phyloP scores from a whole-genome alignment of 192 early-diverging fungal genomes.

The Phycomyces blakesleeanus region DNA sequence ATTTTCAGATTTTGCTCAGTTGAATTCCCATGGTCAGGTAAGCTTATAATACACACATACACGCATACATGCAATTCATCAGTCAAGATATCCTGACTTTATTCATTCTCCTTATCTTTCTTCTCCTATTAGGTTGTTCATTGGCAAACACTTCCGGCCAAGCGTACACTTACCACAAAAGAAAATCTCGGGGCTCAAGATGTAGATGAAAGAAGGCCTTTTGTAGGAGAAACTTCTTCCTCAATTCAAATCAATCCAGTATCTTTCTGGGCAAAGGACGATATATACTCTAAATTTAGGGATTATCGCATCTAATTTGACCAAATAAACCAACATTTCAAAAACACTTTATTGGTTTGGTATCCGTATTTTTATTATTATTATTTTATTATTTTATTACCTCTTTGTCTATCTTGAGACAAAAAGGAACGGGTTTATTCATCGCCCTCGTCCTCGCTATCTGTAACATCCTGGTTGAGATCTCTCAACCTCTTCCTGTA shows the following conservation, averaged over 20 bases:
- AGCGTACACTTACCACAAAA: conserved; percentile 6
- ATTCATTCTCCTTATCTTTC: too few relatives aligned
- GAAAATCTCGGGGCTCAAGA: neutral
- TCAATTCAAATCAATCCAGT: conserved; percentile 1
- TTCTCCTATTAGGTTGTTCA: conserved; percentile 22
- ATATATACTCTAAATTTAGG: conserved; percentile 23
- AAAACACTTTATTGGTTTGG: too few relatives aligned
- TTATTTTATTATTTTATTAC: neutral
- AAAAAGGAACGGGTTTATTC: conserved; percentile 10
- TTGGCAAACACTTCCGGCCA: conserved; percentile 29
- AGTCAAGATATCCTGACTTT: too few relatives aligned
- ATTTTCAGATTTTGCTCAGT: conserved; percentile 22
- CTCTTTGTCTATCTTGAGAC: conserved; percentile 4
- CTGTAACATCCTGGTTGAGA: conserved; percentile 32
- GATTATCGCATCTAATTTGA: conserved; percentile 21
- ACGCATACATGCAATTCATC: too few relatives aligned
- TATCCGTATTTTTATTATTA: neutral
- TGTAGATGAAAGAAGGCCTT: neutral
- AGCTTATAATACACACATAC: too few relatives aligned
- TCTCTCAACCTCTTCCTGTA: conserved; percentile 30
- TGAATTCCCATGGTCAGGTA: conserved; percentile 29
- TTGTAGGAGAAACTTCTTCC: neutral
- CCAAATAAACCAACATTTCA: too few relatives aligned
- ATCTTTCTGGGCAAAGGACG: conserved; percentile 14
- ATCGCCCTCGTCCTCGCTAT: conserved; percentile 38